phyloP scores from a whole-genome alignment of 2,329 filamentous ascomycete species.

The Monosporascus sp. region DNA sequence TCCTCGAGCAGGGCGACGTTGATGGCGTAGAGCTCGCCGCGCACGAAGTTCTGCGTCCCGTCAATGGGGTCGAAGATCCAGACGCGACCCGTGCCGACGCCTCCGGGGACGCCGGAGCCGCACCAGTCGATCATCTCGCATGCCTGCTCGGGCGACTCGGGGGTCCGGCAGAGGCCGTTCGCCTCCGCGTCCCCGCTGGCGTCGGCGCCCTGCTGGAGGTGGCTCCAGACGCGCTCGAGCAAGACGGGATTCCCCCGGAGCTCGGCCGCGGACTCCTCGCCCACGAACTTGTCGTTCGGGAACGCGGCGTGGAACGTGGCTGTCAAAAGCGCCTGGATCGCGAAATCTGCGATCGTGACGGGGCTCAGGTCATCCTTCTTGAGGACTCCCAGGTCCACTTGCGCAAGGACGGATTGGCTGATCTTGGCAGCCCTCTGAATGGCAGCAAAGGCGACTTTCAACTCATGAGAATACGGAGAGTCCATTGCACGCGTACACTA shows the following conservation, averaged over 20 bases:
- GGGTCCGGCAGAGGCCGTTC: slow-evolving; percentile 24
- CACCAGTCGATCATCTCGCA: slow-evolving; percentile 50
- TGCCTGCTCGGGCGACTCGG: slow-evolving; percentile 37
- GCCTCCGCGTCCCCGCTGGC: slow-evolving; percentile 22
- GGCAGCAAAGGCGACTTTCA: slow-evolving; percentile 22
- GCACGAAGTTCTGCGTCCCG: slow-evolving; percentile 52
- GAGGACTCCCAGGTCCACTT: slow-evolving; percentile 43
- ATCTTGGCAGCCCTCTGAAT: slow-evolving; percentile 38
- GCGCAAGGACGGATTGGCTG: slow-evolving; percentile 42
- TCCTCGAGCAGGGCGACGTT: slow-evolving; percentile 49
- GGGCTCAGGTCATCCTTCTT: slow-evolving; percentile 51
- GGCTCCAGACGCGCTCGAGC: slow-evolving; percentile 40
- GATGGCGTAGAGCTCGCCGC: slow-evolving; percentile 50
- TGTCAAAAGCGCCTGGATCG: slow-evolving; percentile 50
- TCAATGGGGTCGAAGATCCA: slow-evolving; percentile 60
- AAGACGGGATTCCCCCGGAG: slow-evolving; percentile 38
- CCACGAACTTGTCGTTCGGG: slow-evolving; percentile 46
- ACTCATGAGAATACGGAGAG: slow-evolving; percentile 23
- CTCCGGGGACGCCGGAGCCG: slow-evolving; percentile 32
- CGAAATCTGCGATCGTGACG: slow-evolving; percentile 56
- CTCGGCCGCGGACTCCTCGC: slow-evolving; percentile 48
- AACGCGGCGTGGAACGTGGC: slow-evolving; percentile 44
- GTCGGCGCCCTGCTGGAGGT: slow-evolving; percentile 30
- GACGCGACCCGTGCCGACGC: slow-evolving; percentile 30
- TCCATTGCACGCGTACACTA: slow-evolving; percentile 13